A percentile compares a stretch with the other conserved stretches of the same genome.
Evolutionary conservation across 768 basidiomycete species (phyloP).

Genomic region (Tricholoma hemisulphureum): DNA sequence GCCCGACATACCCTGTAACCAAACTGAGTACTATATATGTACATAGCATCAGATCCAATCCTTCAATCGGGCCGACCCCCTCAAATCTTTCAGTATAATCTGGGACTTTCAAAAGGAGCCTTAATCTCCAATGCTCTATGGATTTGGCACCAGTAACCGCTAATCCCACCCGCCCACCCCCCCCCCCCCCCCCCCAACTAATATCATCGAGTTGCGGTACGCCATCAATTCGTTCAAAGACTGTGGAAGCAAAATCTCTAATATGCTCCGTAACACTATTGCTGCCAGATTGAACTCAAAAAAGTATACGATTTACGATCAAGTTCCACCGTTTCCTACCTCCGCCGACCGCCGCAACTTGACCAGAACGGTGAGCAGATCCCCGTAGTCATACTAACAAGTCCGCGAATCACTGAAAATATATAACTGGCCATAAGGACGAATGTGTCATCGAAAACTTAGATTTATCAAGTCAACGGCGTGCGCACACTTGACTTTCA

Average conservation of each 20-base stretch:
- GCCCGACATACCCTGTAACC: too few relatives aligned
- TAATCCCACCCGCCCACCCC: too few relatives aligned
- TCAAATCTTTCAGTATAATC: slow-evolving; percentile 11
- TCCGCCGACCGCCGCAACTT: slow-evolving; percentile 46
- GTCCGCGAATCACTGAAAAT: slow-evolving; percentile 26
- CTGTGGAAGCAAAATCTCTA: slow-evolving; percentile 21
- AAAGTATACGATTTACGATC: slow-evolving; percentile 37
- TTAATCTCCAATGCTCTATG: slow-evolving; percentile 2
- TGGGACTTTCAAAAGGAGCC: slow-evolving; percentile 26
- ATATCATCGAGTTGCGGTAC: slow-evolving; percentile 7
- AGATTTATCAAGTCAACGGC: slow-evolving; percentile 44
- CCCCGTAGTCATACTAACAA: slow-evolving; percentile 15
- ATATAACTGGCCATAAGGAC: slow-evolving; percentile 17
- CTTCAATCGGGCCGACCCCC: slow-evolving; percentile 18
- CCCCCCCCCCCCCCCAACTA: slow-evolving; percentile 5
- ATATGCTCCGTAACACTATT: slow-evolving; percentile 27
- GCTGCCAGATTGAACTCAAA: slow-evolving; percentile 34
- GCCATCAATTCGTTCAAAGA: background rate
- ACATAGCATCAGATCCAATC: background rate
- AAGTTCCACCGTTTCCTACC: slow-evolving; percentile 41
- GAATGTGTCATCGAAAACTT: slow-evolving; percentile 68
- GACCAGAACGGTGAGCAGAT: slow-evolving; percentile 26
- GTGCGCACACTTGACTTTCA: slow-evolving; percentile 59
- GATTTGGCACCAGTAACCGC: background rate
- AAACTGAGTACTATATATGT: too few relatives aligned